These are phyloP conservation scores for Suillus fuscotomentosus DNA, from an alignment of 768 basidiomycete genomes.

Conservation along the genomic window DNA sequence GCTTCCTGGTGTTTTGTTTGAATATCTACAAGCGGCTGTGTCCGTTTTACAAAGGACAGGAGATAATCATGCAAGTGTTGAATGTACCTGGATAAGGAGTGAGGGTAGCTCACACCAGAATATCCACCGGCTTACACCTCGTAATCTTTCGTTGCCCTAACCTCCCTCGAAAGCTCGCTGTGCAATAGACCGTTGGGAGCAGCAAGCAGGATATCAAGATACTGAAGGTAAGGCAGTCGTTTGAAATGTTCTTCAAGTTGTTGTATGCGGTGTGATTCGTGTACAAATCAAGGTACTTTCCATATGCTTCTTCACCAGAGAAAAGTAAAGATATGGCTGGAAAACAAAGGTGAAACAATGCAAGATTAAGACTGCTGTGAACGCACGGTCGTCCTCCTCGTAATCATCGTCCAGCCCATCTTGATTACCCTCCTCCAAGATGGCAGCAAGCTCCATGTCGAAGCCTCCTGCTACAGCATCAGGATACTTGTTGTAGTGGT, in stretches of 20 bases:
- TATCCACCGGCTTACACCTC: constrained; percentile 56
- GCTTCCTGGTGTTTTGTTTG: constrained; percentile 64
- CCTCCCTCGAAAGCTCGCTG: constrained; percentile 65
- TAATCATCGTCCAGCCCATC: constrained; percentile 68
- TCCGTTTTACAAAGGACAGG: constrained; percentile 80
- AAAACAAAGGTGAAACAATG: constrained; percentile 11
- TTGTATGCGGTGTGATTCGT: constrained; percentile 83
- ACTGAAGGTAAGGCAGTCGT: constrained; percentile 88
- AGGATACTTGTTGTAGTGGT: constrained; percentile 95
- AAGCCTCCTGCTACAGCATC: constrained; percentile 80
- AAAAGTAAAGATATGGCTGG: constrained; percentile 81
- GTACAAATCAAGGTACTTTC: constrained; percentile 93
- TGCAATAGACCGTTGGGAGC: constrained; percentile 63
- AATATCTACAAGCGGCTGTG: constrained; percentile 79
- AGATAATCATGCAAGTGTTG: constrained; percentile 80
- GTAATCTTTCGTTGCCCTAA: constrained; percentile 70
- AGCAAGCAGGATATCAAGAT: constrained; percentile 80
- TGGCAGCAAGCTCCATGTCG: constrained; percentile 78
- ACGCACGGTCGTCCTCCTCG: constrained; percentile 88
- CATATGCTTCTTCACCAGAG: constrained; percentile 94
- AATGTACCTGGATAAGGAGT: constrained; percentile 62
- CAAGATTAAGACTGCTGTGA: neutral
- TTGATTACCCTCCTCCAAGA: constrained; percentile 75
- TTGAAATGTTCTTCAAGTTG: constrained; percentile 85
- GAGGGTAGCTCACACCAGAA: constrained; percentile 9